Base-by-base conservation (phyloP, 208 protist species). In the Polymyxa betae region DNA sequence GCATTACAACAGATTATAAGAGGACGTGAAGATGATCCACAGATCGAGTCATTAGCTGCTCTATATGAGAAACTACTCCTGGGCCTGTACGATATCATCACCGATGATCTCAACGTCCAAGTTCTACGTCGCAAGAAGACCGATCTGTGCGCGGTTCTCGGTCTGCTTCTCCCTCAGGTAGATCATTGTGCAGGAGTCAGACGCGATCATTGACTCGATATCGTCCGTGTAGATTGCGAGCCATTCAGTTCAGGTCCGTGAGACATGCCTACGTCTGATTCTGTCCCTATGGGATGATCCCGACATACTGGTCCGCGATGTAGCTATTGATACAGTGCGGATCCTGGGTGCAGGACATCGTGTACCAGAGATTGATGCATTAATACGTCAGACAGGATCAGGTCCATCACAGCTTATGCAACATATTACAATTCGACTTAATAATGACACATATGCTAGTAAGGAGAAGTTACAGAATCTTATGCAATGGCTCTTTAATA, bases 391-490 rank as follows among this genome's bases (percentile, higher is more conserved):
- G n/a, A 40, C 72, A n/a, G 10, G 16, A 43, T 40, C 5, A 20
- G 72, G 72, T 35, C 5, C 72, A 43, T 40, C 16, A 20, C 10
- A 20, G 72, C n/a, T 82, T 20, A 82, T 82, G 72, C 10, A 35
- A 5, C 35, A 35, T 5, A 43, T 82, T n/a, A 82, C 40, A 43
- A 82, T n/a, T 12, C 72, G 72, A 35, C 72, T 82, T 12, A 82
- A 82, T 43, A 5, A 35, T n/a, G 72, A 82, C 72, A 43, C 35
- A 5, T 82, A 82, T 43, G 16, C 72, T n/a, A 82, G 72, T 43
- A 82, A 82, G 72, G 72, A 82, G 72, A 82, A 82, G 40, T 35
- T 82, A 5, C 72, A 82, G 72, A 82, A 5, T n/a, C 40, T 82
- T 5, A 82, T 82, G 72, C 16, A 82, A n/a, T 82, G 72, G 72